These are phyloP conservation scores for Glaciozyma antarctica DNA, from an alignment of 768 basidiomycete genomes.

Conservation along the genomic window DNA sequence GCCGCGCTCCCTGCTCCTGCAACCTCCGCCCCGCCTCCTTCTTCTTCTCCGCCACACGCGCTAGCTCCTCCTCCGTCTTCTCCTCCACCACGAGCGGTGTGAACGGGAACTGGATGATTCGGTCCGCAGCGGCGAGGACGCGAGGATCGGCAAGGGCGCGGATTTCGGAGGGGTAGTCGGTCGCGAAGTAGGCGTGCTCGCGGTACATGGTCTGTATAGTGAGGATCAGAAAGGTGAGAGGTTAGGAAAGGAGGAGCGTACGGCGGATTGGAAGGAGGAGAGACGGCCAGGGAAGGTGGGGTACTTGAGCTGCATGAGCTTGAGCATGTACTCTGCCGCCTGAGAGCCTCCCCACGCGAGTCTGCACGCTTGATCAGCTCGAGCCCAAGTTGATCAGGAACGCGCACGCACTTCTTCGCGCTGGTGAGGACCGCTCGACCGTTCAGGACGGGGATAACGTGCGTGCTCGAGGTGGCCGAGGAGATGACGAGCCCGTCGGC, in stretches of 20 bases:
- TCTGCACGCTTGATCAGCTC: constrained; percentile 42
- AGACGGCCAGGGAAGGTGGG: constrained; percentile 82
- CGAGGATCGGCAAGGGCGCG: constrained; percentile 58
- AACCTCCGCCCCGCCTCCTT: constrained; percentile 78
- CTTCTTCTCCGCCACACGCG: constrained; percentile 62
- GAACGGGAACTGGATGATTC: constrained; percentile 82
- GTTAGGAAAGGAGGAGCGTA: constrained; percentile 38
- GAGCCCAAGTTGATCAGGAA: not conserved
- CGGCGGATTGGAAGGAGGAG: constrained; percentile 63
- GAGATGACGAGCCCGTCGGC: constrained; percentile 78
- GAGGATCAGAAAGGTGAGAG: not conserved
- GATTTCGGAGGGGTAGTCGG: constrained; percentile 64
- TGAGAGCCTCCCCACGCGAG: constrained; percentile 92
- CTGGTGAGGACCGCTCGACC: constrained; percentile 76
- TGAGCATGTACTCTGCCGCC: constrained; percentile 81
- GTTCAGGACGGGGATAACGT: constrained; percentile 73
- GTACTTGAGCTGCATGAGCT: constrained; percentile 90
- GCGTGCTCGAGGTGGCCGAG: constrained; percentile 83
- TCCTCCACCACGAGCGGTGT: constrained; percentile 50
- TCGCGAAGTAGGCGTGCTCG: constrained; percentile 70
- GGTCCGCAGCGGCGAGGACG: constrained; percentile 55
- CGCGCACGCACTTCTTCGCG: constrained; percentile 48
- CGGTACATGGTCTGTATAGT: constrained; percentile 73
- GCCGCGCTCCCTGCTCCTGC: constrained; percentile 82
- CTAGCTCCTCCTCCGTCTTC: constrained; percentile 84